Evolutionary conservation across 495 filamentous ascomycete genomes (phyloP).

Genomic region (Tricharina praecox): DNA sequence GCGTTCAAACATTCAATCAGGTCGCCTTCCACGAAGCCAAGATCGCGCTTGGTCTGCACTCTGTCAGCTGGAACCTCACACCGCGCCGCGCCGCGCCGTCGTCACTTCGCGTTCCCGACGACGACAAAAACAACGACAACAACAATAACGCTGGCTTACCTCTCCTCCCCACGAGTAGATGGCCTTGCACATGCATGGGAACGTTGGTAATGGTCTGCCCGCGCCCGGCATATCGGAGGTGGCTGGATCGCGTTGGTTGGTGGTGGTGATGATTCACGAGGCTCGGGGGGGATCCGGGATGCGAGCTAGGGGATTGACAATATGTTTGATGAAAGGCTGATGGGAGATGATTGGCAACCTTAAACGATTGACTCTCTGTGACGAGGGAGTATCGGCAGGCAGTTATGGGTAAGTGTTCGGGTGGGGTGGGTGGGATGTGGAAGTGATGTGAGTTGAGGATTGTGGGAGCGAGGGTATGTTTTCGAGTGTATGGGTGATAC

Average conservation of each 20-base stretch:
- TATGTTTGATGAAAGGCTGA: too few species aligned
- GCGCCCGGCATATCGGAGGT: constrained; percentile 36
- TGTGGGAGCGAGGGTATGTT: constrained; percentile 2
- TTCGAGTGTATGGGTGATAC: too few species aligned
- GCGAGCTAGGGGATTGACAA: too few species aligned
- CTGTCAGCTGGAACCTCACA: too few species aligned
- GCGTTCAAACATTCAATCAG: constrained; percentile 96
- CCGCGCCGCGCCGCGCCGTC: too few species aligned
- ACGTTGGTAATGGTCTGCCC: constrained; percentile 57
- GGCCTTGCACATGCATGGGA: constrained; percentile 91
- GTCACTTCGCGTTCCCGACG: too few species aligned
- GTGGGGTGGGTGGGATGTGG: not conserved
- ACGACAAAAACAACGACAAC: too few species aligned
- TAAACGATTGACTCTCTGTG: not conserved
- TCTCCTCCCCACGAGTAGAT: constrained; percentile 97
- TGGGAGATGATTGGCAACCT: not conserved
- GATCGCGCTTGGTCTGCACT: constrained; percentile 64
- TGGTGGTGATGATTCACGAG: too few species aligned
- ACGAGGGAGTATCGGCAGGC: too few species aligned
- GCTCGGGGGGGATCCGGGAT: too few species aligned
- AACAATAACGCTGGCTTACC: constrained; percentile 31
- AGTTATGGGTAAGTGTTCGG: too few species aligned
- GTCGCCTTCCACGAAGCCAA: constrained; percentile 94
- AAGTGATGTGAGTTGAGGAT: constrained; percentile 1
- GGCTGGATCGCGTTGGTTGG: not conserved